These are phyloP conservation scores for Leptosphaerulina australis DNA, from an alignment of 2,329 filamentous ascomycete genomes.

Conservation along the genomic window DNA sequence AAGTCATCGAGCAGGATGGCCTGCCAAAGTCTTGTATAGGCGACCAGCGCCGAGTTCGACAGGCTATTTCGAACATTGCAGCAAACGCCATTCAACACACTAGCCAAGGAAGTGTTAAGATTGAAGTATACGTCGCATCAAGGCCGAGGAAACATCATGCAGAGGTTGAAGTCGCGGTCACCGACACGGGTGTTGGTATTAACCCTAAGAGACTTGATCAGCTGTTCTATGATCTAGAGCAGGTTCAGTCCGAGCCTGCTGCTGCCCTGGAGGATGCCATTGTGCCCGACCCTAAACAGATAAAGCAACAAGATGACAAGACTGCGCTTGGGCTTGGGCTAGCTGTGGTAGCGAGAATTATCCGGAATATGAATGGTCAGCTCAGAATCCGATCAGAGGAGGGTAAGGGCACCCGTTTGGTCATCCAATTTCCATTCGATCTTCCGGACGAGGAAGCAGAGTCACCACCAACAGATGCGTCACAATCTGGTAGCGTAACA, in stretches of 20 bases:
- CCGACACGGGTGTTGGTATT: constrained; percentile 76
- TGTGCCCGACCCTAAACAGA: constrained; percentile 39
- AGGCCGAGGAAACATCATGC: constrained; percentile 54
- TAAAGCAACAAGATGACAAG: constrained; percentile 43
- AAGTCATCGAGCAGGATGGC: constrained; percentile 69
- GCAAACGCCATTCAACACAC: constrained; percentile 88
- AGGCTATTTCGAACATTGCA: constrained; percentile 80
- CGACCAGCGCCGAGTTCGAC: constrained; percentile 79
- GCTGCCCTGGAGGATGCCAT: constrained; percentile 41
- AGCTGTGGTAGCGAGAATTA: constrained; percentile 83
- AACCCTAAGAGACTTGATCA: constrained; percentile 62
- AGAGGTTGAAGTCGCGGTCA: constrained; percentile 74
- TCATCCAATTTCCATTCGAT: constrained; percentile 77
- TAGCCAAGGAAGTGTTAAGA: constrained; percentile 66
- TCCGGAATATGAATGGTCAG: constrained; percentile 91
- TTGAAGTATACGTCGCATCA: constrained; percentile 69
- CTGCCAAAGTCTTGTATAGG: constrained; percentile 75
- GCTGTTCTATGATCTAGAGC: constrained; percentile 66
- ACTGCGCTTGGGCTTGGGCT: constrained; percentile 77
- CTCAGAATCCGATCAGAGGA: constrained; percentile 82
- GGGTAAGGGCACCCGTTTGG: constrained; percentile 81
- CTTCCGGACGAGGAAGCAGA: constrained; percentile 55
- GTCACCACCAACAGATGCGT: background rate
- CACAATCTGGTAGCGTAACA: constrained; percentile 32
- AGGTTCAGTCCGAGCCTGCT: constrained; percentile 60